Evolutionary conservation across 2,329 filamentous ascomycete genomes (phyloP).

Genomic region (Nothomitra cinnamomea): DNA sequence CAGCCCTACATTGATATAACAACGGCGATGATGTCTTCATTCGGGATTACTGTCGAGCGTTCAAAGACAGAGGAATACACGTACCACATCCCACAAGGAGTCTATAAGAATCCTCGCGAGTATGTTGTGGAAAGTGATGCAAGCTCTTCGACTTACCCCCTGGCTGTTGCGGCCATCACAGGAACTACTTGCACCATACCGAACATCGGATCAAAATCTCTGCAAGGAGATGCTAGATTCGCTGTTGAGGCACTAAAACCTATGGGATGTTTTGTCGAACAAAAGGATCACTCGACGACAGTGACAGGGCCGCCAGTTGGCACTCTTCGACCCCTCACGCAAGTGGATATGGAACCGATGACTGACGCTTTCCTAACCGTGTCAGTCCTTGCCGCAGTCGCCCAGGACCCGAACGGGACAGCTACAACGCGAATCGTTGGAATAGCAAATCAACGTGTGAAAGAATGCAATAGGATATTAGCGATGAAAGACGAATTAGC

Average conservation of each 20-base stretch:
- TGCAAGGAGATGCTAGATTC: constrained; percentile 91
- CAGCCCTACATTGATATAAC: constrained; percentile 99
- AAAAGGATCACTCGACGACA: constrained; percentile 73
- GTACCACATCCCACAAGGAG: constrained; percentile 78
- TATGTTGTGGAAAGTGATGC: constrained; percentile 95
- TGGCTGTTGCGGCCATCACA: constrained; percentile 87
- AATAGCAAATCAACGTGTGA: constrained; percentile 94
- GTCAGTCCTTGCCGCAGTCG: constrained; percentile 80
- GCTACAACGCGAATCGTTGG: constrained; percentile 69
- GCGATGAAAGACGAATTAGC: constrained; percentile 91
- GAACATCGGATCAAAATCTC: constrained; percentile 81
- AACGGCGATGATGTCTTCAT: constrained; percentile 88
- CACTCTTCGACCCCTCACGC: constrained; percentile 52
- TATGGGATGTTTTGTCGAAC: constrained; percentile 85
- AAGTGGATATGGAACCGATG: constrained; percentile 98
- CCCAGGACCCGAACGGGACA: constrained; percentile 45
- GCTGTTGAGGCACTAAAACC: constrained; percentile 75
- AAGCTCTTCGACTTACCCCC: constrained; percentile 89
- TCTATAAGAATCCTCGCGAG: constrained; percentile 66
- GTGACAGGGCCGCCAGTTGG: constrained; percentile 76
- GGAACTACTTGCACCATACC: constrained; percentile 91
- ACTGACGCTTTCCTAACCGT: constrained; percentile 96
- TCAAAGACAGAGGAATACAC: constrained; percentile 71
- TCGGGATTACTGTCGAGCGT: constrained; percentile 65
- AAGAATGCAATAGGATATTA: constrained; percentile 91